These are phyloP conservation scores for Hericium alpestre DNA, from an alignment of 768 basidiomycete genomes.

Conservation along the genomic window DNA sequence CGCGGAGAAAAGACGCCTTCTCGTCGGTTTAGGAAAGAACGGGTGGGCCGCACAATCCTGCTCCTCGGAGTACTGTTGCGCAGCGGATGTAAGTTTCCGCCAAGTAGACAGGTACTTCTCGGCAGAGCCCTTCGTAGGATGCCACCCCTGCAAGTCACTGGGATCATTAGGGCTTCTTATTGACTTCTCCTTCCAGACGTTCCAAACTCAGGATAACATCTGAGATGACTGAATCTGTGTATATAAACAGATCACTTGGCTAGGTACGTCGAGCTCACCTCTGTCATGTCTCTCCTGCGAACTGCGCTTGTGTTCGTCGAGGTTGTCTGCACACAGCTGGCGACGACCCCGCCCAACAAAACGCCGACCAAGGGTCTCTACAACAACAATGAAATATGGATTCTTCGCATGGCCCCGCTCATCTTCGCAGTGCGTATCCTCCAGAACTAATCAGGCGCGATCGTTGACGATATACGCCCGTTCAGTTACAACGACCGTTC, in stretches of 20 bases:
- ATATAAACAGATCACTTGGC: not conserved
- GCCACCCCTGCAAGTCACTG: too few relatives aligned
- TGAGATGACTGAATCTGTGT: not conserved
- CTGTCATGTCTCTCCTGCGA: conserved; percentile 37
- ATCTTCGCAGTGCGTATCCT: conserved; percentile 37
- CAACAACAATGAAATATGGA: conserved; percentile 39
- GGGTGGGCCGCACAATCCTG: too few relatives aligned
- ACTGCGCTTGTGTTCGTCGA: conserved; percentile 38
- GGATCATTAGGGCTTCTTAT: too few relatives aligned
- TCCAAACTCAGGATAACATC: too few relatives aligned
- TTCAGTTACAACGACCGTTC: not conserved
- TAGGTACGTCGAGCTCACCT: not conserved
- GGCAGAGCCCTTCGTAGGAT: too few relatives aligned
- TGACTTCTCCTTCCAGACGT: too few relatives aligned
- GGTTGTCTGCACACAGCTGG: conserved; percentile 39
- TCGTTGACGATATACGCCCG: not conserved
- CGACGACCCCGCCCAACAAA: conserved; percentile 48
- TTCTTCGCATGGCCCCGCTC: conserved; percentile 45
- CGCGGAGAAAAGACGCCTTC: too few relatives aligned
- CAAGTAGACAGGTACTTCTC: too few relatives aligned
- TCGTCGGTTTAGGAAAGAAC: too few relatives aligned
- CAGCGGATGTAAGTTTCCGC: too few relatives aligned
- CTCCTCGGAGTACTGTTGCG: too few relatives aligned
- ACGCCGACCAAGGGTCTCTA: conserved; percentile 40
- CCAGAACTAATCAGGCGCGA: not conserved